These are phyloP conservation scores for Malassezia globosa DNA, from an alignment of 1,284 basidiomycete genomes.

Conservation along the genomic window DNA sequence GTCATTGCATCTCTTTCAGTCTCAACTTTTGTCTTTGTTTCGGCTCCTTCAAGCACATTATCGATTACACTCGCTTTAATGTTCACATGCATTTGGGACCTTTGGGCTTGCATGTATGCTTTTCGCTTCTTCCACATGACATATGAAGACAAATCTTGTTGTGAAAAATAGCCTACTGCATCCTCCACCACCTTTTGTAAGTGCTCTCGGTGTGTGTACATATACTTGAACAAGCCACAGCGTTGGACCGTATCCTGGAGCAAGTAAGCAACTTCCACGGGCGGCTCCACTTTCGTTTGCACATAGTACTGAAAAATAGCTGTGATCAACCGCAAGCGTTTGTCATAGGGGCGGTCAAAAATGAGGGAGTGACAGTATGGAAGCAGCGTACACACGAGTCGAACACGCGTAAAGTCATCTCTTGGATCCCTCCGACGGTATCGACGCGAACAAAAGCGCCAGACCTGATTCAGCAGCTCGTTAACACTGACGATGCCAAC, in stretches of 20 bases:
- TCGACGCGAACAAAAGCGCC: constrained; percentile 90
- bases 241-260: constrained; percentile 60
- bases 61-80: too few relatives aligned
- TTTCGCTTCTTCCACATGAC: too few relatives aligned
- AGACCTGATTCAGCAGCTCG: constrained; percentile 84
- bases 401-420: constrained; percentile 88
- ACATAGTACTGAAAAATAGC: constrained; percentile 7
- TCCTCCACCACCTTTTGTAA: neutral
- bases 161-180: too few relatives aligned
- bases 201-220: neutral
- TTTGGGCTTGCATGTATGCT: too few relatives aligned
- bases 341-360: constrained; percentile 53
- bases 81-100: too few relatives aligned
- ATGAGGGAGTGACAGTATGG: constrained; percentile 98
- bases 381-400: constrained; percentile 78
- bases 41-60: too few relatives aligned
- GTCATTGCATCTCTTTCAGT: too few relatives aligned
- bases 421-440: constrained; percentile 74
- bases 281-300: constrained; percentile 62
- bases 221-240: too few relatives aligned
- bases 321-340: constrained; percentile 9
- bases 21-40: too few relatives aligned
- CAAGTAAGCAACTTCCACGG: constrained; percentile 98
- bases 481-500: constrained; percentile 81
- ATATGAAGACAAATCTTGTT: too few relatives aligned